Conservation (phyloP, 148 eudicot species). For the Silene latifolia region DNA sequence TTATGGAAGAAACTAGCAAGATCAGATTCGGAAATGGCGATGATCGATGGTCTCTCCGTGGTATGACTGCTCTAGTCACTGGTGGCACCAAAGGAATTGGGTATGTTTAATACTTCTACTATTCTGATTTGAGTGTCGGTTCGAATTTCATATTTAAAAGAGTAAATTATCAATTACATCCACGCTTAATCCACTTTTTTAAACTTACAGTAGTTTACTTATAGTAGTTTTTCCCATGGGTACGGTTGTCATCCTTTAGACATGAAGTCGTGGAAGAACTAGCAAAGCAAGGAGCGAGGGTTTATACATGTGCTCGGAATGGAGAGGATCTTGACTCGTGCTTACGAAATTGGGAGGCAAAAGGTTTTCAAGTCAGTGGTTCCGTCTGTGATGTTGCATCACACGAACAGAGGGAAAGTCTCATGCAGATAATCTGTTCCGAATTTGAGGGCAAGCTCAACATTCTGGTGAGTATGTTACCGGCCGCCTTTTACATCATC, state of each 20-base stretch:
- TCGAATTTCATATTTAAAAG: too few species aligned
- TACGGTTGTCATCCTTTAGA: slow-evolving; percentile 19
- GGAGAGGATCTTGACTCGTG: slow-evolving; percentile 31
- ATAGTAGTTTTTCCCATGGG: not conserved
- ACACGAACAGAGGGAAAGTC: slow-evolving; percentile 28
- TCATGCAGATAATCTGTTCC: slow-evolving; percentile 30
- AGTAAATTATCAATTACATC: not conserved
- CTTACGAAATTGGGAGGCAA: slow-evolving; percentile 24
- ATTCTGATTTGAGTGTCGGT: too few species aligned
- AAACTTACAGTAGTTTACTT: too few species aligned
- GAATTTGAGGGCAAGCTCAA: slow-evolving; percentile 37
- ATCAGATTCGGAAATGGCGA: not conserved
- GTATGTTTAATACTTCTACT: too few species aligned
- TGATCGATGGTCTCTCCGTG: slow-evolving; percentile 8
- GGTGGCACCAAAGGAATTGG: slow-evolving; percentile 35
- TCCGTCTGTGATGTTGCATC: slow-evolving; percentile 35
- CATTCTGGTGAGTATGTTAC: slow-evolving; percentile 36
- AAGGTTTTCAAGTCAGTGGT: slow-evolving; percentile 35
- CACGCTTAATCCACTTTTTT: too few species aligned
- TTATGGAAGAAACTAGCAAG: not conserved
- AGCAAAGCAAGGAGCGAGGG: slow-evolving; percentile 27
- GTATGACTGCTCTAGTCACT: slow-evolving; percentile 12
- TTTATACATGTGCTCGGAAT: slow-evolving; percentile 40
- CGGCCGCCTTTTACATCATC: too few species aligned
- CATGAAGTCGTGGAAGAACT: slow-evolving; percentile 44